phyloP scores from a whole-genome alignment of 2,329 filamentous ascomycete genomes.

The Penicillium polonicum region DNA sequence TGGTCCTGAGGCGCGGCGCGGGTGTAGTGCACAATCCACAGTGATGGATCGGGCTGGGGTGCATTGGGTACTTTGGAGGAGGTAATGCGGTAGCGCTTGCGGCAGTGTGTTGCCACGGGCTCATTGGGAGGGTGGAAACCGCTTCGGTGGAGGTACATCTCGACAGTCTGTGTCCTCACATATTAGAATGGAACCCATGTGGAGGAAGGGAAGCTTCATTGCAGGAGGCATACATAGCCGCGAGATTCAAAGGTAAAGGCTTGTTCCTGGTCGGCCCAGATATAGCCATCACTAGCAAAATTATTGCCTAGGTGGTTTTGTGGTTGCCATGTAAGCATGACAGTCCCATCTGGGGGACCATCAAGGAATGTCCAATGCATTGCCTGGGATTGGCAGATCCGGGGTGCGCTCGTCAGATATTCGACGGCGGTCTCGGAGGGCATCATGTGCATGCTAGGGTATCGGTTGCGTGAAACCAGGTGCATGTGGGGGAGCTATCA shows the following conservation, averaged over 20 bases:
- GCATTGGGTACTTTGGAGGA: constrained; percentile 68
- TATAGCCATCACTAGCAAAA: constrained; percentile 87
- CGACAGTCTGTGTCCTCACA: constrained; percentile 65
- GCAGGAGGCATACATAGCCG: constrained; percentile 57
- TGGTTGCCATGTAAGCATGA: constrained; percentile 88
- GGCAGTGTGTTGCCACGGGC: constrained; percentile 70
- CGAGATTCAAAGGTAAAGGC: constrained; percentile 71
- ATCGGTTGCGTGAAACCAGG: constrained; percentile 79
- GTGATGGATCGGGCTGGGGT: constrained; percentile 70
- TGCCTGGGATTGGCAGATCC: constrained; percentile 76
- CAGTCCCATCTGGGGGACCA: constrained; percentile 73
- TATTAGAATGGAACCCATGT: constrained; percentile 2
- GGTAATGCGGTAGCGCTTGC: constrained; percentile 81
- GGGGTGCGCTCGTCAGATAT: constrained; percentile 79
- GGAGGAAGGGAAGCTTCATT: background rate
- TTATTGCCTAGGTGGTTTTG: constrained; percentile 66
- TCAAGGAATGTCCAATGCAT: constrained; percentile 95
- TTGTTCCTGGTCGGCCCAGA: constrained; percentile 82
- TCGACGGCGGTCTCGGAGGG: constrained; percentile 75
- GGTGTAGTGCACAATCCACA: constrained; percentile 92
- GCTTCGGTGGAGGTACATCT: constrained; percentile 78
- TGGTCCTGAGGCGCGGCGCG: constrained; percentile 72
- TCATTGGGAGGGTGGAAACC: constrained; percentile 76
- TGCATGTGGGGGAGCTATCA: constrained; percentile 81
- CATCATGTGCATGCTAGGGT: constrained; percentile 69